Evolutionary conservation across 371 early-diverging fungal genomes (phyloP).

Genomic region (Parasitella parasitica): DNA sequence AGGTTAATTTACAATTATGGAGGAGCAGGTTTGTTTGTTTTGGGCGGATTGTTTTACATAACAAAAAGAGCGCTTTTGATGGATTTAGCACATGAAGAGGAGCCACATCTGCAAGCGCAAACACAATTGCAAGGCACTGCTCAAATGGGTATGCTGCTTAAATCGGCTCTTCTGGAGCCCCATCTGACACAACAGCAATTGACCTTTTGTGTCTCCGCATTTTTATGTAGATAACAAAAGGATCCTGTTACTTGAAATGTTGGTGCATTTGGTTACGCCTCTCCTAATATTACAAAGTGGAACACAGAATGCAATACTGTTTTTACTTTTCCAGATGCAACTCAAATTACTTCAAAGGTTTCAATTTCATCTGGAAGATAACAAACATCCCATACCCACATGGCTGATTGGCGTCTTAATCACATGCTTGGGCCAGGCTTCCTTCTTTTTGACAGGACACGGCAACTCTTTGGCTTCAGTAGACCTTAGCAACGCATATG

Average conservation of each 20-base stretch:
- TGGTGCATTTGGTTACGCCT: conserved; percentile 41
- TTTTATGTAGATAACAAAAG: conserved; percentile 8
- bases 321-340: conserved; percentile 56
- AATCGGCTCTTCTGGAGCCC: too few relatives aligned
- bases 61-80: conserved; percentile 29
- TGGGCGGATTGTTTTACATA: conserved; percentile 32
- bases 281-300: conserved; percentile 61
- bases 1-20: conserved; percentile 41
- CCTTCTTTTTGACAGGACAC: conserved; percentile 75
- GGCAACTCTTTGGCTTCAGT: conserved; percentile 79
- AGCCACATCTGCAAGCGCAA: neutral
- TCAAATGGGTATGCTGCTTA: neutral
- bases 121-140: neutral
- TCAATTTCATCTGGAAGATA: conserved; percentile 18
- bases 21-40: conserved; percentile 30
- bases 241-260: conserved; percentile 19
- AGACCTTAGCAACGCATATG: conserved; percentile 77
- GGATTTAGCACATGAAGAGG: neutral
- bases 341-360: conserved; percentile 39
- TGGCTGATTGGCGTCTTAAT: conserved; percentile 27
- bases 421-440: conserved; percentile 41
- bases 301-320: conserved; percentile 62
- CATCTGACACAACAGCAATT: too few relatives aligned
- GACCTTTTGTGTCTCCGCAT: neutral
- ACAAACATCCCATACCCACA: conserved; percentile 12